Base-by-base conservation (phyloP, 2,329 filamentous ascomycete genomes). In the Calcarisporium arbuscula region DNA sequence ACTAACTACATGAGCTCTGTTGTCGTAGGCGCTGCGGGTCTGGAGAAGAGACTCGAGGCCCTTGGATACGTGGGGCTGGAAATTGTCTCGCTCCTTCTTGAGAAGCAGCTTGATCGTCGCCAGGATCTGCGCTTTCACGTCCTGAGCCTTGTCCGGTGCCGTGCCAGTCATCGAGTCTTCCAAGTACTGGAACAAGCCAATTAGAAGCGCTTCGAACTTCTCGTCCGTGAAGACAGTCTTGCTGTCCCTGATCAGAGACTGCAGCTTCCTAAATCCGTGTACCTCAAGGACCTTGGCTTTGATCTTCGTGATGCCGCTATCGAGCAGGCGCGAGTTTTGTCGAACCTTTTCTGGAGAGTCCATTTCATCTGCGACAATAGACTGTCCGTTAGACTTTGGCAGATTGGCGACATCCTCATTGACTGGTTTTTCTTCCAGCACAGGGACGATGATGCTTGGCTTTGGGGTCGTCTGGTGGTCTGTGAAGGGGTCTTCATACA, bases 221-320 rank as follows among this genome's bases (percentile, higher is more conserved):
- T 81, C 76, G 40, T 81, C 74, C 2, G 71, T 69, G 51, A 84
- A 77, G 15, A 77, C 67, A 11, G 77, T 70, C 48, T 72, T 72
- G 51, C 70, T 74, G 39, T 83, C 80, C 43, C 82, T 79, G 40
- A 87, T 71, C 44, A 88, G 71, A 25, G 80, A 80, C 55, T 89
- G 84, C 31, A 89, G 66, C 50, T 85, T 84, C 34, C 84, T 76
- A 67, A 89, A 87, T 37, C 84, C 84, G 51, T 88, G 83, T 4
- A 85, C 82, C 51, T 89, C 85, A n/a, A 90, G 72, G 1, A 77
- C 77, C 48, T 77, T 77, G 19, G 74, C 70, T 46, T 78, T 78
- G 46, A 89, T 80, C 43, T 84, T 82, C 33, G 77, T 67, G 45
- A 89, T 84, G 32, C 82, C 85, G 47, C 83, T 88, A 20, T 81